phyloP scores from a whole-genome alignment of 139 green algal species.

The Asterochloris erici region DNA sequence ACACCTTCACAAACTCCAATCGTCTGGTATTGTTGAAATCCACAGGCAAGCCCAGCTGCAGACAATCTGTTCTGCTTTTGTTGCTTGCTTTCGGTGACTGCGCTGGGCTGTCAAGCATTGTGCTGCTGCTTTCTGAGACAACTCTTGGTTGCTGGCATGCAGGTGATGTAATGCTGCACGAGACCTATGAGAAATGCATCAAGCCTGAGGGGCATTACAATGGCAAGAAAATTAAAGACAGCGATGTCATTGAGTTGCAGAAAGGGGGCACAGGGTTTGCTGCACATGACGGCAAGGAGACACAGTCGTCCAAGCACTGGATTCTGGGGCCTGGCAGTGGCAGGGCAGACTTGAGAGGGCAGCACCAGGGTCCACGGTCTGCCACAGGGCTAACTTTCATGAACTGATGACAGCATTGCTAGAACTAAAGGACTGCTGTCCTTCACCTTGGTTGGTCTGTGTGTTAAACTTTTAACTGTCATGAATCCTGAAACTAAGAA shows the following conservation, averaged over 20 bases:
- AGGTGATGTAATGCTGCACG: conserved; percentile 75
- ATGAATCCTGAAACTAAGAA: too few relatives aligned
- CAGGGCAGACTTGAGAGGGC: conserved; percentile 70
- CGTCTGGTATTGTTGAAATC: conserved; percentile 78
- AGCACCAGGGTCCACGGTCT: conserved; percentile 48
- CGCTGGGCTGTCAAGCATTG: too few relatives aligned
- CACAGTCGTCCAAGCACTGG: conserved; percentile 49
- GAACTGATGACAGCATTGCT: background rate
- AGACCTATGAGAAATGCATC: conserved; percentile 77
- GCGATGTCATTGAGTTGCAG: conserved; percentile 73
- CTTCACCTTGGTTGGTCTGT: too few relatives aligned
- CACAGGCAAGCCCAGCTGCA: conserved; percentile 38
- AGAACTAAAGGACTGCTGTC: too few relatives aligned
- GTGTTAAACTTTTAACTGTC: too few relatives aligned
- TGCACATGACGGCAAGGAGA: conserved; percentile 63
- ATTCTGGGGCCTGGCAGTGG: conserved; percentile 65
- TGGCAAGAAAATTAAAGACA: conserved; percentile 40
- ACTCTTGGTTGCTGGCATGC: background rate
- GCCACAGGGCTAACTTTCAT: conserved; percentile 65
- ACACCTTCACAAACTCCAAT: conserved; percentile 80
- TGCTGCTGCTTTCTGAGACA: too few relatives aligned
- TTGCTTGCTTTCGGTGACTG: too few relatives aligned
- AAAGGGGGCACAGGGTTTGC: conserved; percentile 57
- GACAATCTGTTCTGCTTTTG: too few relatives aligned
- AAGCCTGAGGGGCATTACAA: conserved; percentile 74